Percentiles rank a stretch among this genome's conserved stretches.
Conservation (phyloP, 208 protist species). For the Porcisia hertigi region DNA sequence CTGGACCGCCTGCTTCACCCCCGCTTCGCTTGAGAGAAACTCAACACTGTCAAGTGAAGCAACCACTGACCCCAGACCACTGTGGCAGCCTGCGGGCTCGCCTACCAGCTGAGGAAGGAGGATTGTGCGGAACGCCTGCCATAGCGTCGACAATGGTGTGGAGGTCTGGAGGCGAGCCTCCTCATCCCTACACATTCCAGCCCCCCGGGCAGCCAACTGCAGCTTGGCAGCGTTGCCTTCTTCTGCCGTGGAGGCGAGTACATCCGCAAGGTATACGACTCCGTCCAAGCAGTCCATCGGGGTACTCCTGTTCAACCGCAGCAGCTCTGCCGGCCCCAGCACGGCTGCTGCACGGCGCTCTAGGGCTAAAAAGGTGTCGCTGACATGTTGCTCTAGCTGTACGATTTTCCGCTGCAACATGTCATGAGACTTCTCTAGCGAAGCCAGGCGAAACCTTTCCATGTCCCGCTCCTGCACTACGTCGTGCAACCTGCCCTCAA, state of each 20-base stretch:
- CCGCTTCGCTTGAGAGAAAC: background rate
- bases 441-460: background rate
- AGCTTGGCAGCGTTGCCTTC: background rate
- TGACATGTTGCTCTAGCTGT: background rate
- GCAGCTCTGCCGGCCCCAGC: background rate
- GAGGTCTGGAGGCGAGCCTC: background rate
- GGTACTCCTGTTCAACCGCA: background rate
- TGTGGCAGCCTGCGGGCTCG: background rate
- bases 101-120: slow-evolving; percentile 19
- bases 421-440: background rate
- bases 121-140: background rate
- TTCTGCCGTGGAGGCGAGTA: slow-evolving; percentile 7
- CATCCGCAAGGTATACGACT: background rate
- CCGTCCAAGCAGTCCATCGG: slow-evolving; percentile 5
- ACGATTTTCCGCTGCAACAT: background rate
- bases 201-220: background rate
- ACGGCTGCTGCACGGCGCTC: background rate
- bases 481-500: background rate
- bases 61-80: too few species aligned
- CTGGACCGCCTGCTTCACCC: background rate
- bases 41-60: background rate
- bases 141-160: slow-evolving; percentile 4
- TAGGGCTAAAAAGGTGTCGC: background rate
- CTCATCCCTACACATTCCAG: background rate
- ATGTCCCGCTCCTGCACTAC: background rate